Evolutionary conservation across 2,329 filamentous ascomycete genomes (phyloP), one percentile per base, ranked within the genome.

Genomic region (Pyrenochaeta sp.): DNA sequence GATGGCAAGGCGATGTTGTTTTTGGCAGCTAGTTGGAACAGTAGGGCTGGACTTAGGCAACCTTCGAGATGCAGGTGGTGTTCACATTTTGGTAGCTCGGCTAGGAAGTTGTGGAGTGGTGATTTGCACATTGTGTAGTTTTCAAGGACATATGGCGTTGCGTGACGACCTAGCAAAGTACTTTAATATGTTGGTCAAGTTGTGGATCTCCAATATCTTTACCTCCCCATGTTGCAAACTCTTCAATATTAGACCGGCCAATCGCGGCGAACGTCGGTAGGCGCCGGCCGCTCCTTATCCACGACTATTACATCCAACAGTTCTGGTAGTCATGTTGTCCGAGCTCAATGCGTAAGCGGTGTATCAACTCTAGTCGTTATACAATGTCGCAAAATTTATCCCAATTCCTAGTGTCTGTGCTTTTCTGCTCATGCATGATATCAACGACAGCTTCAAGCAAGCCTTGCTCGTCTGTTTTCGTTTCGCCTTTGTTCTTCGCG

Each of bases 41-140:
- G 85, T 39, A 92, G 82, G 54, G 83, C 79, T 1, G 91, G 90
- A 40, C 88, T 87, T 37, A 94, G 83, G 12, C 89, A 89, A 54
- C 91, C 91, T 77, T 93, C 91, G 34, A 94, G 83, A 73, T 94
- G 91, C 52, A 93, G 85, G 78, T 93, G 91, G 72, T 93, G 91
- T 75, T 94, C 91, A 78, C 89, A 91, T 81, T 93, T 93, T 62
- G 91, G 91, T 30, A 93, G 84, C 37, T 63, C 60, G 2, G 59
- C 56, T 19, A 69, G 57, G 45, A 72, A 68, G 13, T 54, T 40
- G 57, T 72, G 70, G 46, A 63, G 51, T 12, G 54, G 43, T 19
- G 61, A 50, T 58, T 68, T 62, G 48, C 63, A 66, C 67, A 69
- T 69, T 50, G 44, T 62, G 48, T 5, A 6, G 34, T 19, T 37